Conservation (phyloP, 2,329 filamentous ascomycete species). For the Fusarium papillatum region DNA sequence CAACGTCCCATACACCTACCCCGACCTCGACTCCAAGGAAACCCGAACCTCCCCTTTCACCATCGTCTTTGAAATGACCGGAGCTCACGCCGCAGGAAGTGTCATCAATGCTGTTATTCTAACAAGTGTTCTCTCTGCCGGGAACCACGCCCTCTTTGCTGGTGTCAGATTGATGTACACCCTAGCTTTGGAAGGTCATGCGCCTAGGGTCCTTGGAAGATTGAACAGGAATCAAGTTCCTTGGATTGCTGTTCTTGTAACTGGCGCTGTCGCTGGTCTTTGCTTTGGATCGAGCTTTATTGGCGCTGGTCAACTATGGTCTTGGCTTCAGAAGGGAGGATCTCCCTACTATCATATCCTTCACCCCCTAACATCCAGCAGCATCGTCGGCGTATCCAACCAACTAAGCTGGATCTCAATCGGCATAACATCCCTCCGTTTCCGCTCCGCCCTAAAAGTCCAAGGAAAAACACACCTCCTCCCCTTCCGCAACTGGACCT, state of each 20-base stretch:
- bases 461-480: conserved; percentile 73
- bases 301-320: conserved; percentile 74
- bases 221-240: conserved; percentile 53
- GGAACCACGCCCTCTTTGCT: conserved; percentile 54
- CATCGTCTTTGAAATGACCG: conserved; percentile 71
- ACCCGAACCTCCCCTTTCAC: conserved; percentile 59
- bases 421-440: conserved; percentile 74
- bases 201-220: conserved; percentile 65
- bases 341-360: not conserved
- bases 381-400: conserved; percentile 76
- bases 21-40: conserved; percentile 48
- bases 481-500: conserved; percentile 77
- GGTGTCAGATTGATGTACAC: conserved; percentile 52
- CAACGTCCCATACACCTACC: conserved; percentile 68
- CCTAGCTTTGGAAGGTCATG: conserved; percentile 60
- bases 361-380: conserved; percentile 40
- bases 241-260: conserved; percentile 60
- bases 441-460: conserved; percentile 67
- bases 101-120: conserved; percentile 72
- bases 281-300: conserved; percentile 77
- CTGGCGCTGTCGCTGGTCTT: conserved; percentile 68
- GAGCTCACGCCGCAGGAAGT: conserved; percentile 62
- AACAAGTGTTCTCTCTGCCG: conserved; percentile 53
- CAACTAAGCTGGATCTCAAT: conserved; percentile 77
- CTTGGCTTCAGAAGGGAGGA: conserved; percentile 74